A percentile compares a stretch with the other conserved stretches of the same genome.
phyloP scores from a whole-genome alignment of 148 eudicot genomes.

The Rhododendron mucronatum region DNA sequence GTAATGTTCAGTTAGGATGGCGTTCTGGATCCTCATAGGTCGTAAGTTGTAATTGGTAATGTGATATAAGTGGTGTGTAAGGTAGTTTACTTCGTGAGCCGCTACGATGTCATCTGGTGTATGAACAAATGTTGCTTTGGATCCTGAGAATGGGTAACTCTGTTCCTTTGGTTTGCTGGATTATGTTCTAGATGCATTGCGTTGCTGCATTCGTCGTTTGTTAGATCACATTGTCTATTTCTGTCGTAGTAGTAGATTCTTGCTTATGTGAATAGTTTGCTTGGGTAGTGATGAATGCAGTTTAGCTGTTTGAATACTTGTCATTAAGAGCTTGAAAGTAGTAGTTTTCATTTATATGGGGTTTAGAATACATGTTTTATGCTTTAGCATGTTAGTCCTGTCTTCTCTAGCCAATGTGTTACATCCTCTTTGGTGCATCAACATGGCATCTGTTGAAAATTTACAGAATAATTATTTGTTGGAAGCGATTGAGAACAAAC shows the following conservation, averaged over 20 bases:
- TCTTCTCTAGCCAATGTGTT: not conserved
- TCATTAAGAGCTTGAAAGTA: not conserved
- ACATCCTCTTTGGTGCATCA: not conserved
- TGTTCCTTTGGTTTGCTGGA: not conserved
- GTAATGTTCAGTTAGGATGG: conserved; percentile 1
- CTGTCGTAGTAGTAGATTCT: not conserved
- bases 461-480: not conserved
- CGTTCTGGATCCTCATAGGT: not conserved
- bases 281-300: not conserved
- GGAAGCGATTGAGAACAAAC: not conserved
- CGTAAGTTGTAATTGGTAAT: not conserved
- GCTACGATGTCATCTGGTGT: not conserved
- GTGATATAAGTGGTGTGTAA: conserved; percentile 12
- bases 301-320: not conserved
- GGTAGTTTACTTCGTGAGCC: not conserved
- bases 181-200: not conserved
- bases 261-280: not conserved
- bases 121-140: not conserved
- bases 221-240: not conserved
- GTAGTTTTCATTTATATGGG: not conserved
- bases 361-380: not conserved
- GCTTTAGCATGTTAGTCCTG: not conserved
- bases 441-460: not conserved
- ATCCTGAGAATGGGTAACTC: not conserved
- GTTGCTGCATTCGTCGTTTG: not conserved